phyloP scores from a whole-genome alignment of 2,329 filamentous ascomycete genomes.

The Gnomoniopsis sp. region DNA sequence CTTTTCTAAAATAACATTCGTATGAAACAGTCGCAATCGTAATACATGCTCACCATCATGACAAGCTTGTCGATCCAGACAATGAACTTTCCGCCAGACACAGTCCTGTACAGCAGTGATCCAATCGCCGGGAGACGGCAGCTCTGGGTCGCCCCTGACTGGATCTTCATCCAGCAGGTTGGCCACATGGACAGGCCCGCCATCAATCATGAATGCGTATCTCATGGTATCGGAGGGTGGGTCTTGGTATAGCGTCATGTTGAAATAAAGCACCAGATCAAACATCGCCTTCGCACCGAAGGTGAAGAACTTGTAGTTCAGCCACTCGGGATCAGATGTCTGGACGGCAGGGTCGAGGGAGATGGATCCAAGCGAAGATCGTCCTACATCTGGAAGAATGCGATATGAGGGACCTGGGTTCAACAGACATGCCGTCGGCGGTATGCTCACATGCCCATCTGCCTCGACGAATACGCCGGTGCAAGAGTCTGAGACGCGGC shows the following conservation, averaged over 20 bases:
- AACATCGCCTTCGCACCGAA: conserved; percentile 9
- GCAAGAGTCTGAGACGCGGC: conserved; percentile 35
- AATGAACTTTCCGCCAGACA: conserved; percentile 13
- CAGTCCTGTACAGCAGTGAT: conserved; percentile 18
- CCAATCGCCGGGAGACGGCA: conserved; percentile 17
- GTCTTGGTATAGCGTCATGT: conserved; percentile 32
- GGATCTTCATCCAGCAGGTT: conserved; percentile 23
- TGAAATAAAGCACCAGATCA: conserved; percentile 34
- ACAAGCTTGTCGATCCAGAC: neutral
- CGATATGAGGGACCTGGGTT: conserved; percentile 26
- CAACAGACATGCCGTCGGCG: conserved; percentile 29
- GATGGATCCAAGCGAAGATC: conserved; percentile 38
- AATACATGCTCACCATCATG: conserved; percentile 21
- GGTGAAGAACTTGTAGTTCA: conserved; percentile 8
- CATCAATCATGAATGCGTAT: conserved; percentile 39
- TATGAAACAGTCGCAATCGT: conserved; percentile 26
- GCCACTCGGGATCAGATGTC: neutral
- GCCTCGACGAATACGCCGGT: conserved; percentile 43
- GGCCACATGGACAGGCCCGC: conserved; percentile 15
- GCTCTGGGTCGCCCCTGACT: conserved; percentile 1
- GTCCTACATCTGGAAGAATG: conserved; percentile 35
- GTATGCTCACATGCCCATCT: conserved; percentile 34
- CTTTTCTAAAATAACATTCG: conserved; percentile 30
- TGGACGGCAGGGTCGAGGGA: conserved; percentile 9
- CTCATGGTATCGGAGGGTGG: conserved; percentile 33